Percentiles rank a stretch among this genome's conserved stretches.
Conservation (phyloP, 768 basidiomycete species). For the Kwoniella sp. region DNA sequence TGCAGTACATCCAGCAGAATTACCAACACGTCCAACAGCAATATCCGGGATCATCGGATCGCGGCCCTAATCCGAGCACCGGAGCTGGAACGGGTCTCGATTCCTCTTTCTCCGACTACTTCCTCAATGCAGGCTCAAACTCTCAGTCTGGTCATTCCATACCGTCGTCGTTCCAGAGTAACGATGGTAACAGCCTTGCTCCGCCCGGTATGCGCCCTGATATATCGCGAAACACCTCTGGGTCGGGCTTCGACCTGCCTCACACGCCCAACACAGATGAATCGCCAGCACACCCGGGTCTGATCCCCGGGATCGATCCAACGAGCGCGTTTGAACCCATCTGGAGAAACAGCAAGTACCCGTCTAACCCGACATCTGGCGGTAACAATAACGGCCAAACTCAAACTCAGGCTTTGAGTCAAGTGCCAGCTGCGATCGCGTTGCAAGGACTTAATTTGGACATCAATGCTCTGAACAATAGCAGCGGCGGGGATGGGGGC, state of each 20-base stretch:
- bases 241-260: neutral
- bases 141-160: neutral
- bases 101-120: neutral
- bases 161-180: neutral
- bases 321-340: neutral
- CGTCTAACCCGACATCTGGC: neutral
- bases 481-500: neutral
- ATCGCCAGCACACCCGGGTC: neutral
- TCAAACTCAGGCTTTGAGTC: neutral
- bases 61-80: neutral
- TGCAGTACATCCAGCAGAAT: neutral
- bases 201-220: neutral
- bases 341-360: neutral
- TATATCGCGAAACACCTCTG: neutral
- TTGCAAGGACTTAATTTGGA: neutral
- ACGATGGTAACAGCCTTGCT: neutral
- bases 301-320: neutral
- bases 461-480: neutral
- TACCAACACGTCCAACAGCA: neutral
- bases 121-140: neutral
- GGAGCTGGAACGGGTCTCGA: no score
- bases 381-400: neutral
- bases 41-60: no score
- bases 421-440: neutral
- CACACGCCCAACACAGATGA: neutral